phyloP scores from a whole-genome alignment of 2,329 filamentous ascomycete species.

The Dactylellina parvicollis region DNA sequence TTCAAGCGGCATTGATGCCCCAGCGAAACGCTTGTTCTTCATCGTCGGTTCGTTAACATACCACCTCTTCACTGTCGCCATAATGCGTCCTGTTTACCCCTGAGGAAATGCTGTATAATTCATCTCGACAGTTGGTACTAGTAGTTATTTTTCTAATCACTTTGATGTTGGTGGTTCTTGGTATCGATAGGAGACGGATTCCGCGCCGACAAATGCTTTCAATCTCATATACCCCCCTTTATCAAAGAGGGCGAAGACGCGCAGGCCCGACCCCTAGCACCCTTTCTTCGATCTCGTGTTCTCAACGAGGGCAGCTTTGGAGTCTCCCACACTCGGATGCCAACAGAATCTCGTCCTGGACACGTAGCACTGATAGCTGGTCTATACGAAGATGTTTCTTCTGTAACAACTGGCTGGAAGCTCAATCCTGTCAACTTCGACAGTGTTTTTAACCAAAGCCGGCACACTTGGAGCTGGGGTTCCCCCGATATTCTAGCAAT shows the following conservation, averaged over 20 bases:
- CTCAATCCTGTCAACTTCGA: slow-evolving; percentile 98
- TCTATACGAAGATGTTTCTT: slow-evolving; percentile 96
- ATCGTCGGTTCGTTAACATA: slow-evolving; percentile 77
- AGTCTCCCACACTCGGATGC: slow-evolving; percentile 94
- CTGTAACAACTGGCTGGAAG: slow-evolving; percentile 98
- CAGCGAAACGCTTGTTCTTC: slow-evolving; percentile 87
- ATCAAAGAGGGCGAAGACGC: slow-evolving; percentile 64
- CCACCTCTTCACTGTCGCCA: neutral
- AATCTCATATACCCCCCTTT: slow-evolving; percentile 88
- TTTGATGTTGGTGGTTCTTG: slow-evolving; percentile 46
- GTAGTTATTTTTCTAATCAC: slow-evolving; percentile 8
- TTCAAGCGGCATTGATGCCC: slow-evolving; percentile 75
- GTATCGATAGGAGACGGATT: slow-evolving; percentile 79
- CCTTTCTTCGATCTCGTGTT: slow-evolving; percentile 88
- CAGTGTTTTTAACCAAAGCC: slow-evolving; percentile 95
- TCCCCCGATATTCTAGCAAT: slow-evolving; percentile 97
- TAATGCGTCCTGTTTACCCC: neutral
- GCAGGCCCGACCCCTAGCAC: slow-evolving; percentile 79
- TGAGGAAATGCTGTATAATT: too few species aligned
- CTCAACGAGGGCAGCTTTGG: slow-evolving; percentile 93
- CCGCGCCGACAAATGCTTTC: slow-evolving; percentile 96
- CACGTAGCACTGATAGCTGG: slow-evolving; percentile 97
- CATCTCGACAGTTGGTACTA: too few species aligned
- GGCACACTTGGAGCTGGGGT: slow-evolving; percentile 99
- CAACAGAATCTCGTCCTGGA: slow-evolving; percentile 93